A percentile compares a stretch with the other conserved stretches of the same genome.
Conservation (phyloP, 2,329 filamentous ascomycete species). For the Proliferodiscus dingleyae region DNA sequence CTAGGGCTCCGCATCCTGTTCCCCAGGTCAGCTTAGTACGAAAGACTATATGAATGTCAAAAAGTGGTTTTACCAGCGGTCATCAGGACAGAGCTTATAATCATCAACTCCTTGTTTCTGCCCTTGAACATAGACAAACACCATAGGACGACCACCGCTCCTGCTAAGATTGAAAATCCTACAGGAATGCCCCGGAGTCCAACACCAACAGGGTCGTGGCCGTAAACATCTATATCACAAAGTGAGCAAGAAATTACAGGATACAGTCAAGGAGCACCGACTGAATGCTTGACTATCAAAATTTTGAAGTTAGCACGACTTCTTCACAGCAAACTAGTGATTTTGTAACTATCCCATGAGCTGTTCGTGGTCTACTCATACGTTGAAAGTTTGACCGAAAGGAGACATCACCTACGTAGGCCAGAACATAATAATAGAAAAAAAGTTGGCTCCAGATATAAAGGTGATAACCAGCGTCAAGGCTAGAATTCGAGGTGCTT, state of each 20-base stretch:
- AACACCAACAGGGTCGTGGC: constrained; percentile 57
- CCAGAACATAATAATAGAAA: not conserved
- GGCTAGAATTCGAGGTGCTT: not conserved
- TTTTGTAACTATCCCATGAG: too few species aligned
- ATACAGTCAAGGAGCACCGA: not conserved
- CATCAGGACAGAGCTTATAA: constrained; percentile 57
- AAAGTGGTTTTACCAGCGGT: constrained; percentile 39
- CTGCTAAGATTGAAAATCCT: constrained; percentile 56
- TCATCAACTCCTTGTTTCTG: constrained; percentile 54
- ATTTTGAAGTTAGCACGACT: too few species aligned
- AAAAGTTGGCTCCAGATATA: not conserved
- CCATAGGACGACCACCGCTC: constrained; percentile 53
- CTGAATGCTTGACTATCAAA: constrained; percentile 57
- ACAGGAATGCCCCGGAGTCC: constrained; percentile 60
- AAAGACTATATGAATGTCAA: not conserved
- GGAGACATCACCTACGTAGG: too few species aligned
- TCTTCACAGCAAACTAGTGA: too few species aligned
- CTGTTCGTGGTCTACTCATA: too few species aligned
- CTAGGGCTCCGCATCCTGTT: constrained; percentile 45
- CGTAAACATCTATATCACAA: constrained; percentile 44
- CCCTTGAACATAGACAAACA: constrained; percentile 56
- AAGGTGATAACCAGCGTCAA: not conserved
- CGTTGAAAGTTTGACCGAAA: too few species aligned
- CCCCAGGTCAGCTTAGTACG: not conserved
- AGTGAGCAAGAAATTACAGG: not conserved